Conservation (phyloP, 495 filamentous ascomycete genomes). For the Stereocaulon alpinum region DNA sequence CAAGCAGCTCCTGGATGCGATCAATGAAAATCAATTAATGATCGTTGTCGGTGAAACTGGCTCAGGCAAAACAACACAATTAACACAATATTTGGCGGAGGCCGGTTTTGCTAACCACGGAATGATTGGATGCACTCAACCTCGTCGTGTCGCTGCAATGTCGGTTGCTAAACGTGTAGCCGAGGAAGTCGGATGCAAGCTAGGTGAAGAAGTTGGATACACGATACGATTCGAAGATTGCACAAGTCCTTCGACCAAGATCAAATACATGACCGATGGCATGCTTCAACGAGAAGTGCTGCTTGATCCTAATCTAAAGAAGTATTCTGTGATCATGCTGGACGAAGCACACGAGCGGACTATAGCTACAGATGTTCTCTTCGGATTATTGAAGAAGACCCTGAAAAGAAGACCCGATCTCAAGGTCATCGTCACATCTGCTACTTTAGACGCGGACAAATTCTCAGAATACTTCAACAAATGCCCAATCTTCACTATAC, state of each 20-base stretch:
- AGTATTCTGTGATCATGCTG: conserved; percentile 94
- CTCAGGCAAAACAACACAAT: conserved; percentile 92
- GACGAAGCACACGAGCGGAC: conserved; percentile 98
- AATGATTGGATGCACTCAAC: conserved; percentile 95
- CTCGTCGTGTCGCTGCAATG: conserved; percentile 93
- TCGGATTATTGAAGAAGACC: conserved; percentile 90
- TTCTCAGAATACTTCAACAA: conserved; percentile 93
- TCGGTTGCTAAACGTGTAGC: conserved; percentile 94
- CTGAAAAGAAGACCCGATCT: conserved; percentile 76
- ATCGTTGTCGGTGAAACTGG: conserved; percentile 98
- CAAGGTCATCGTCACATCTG: conserved; percentile 90
- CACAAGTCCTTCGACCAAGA: conserved; percentile 78
- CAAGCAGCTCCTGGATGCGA: conserved; percentile 77
- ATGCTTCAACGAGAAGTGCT: conserved; percentile 95
- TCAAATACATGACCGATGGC: conserved; percentile 99
- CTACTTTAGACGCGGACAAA: conserved; percentile 93
- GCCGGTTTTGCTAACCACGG: conserved; percentile 81
- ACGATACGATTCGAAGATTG: conserved; percentile 97
- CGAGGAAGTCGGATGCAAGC: conserved; percentile 85
- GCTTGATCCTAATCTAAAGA: conserved; percentile 73
- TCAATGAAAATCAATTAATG: conserved; percentile 76
- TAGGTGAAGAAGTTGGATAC: conserved; percentile 92
- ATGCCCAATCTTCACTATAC: conserved; percentile 92
- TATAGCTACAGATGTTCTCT: conserved; percentile 90
- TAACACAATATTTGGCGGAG: conserved; percentile 92